Evolutionary conservation across 148 eudicot genomes (phyloP), one percentile per base, ranked within the genome.

Genomic region (Fagopyrum homotropicum): DNA sequence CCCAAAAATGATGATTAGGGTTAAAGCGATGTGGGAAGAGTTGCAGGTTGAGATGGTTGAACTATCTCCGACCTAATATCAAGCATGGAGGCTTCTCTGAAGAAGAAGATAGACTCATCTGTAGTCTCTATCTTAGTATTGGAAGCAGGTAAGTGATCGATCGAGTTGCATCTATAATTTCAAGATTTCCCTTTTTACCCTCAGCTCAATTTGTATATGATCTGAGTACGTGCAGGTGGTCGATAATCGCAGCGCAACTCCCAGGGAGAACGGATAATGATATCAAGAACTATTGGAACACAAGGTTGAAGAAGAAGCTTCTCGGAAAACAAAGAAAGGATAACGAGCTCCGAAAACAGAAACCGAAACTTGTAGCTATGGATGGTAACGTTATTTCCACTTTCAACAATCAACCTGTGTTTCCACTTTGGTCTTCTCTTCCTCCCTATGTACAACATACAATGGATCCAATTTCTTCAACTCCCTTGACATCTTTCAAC

Each of bases 181-280:
- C 40, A 35, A 35, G 40, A 35, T 35, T 35, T 35, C 40, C 40
- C 40, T 35, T 35, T 6, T 60, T 60, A 7, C n/a, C 54, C 51
- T 75, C 12, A 7, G 16, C n/a, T 44, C 29, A 12, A 69, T 40
- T 45, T 71, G 60, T 61, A 55, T 11, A 16, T 61, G 45, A 6
- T 56, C 9, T 49, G 69, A 45, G 44, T 44, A 79, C 52, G 73
- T 74, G 68, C 63, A 93, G 94, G 84, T 93, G 98, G 98, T 93
- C 98, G 1, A 91, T 93, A 47, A 93, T 93, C 54, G 98, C 98
- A 75, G 94, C 98, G 45, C 98, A 93, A 73, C 73, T 93, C 52
- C 98, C 98, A 0, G 98, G 98, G 75, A 88, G 98, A 83, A 93
- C 98, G 3, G 98, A 93, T 40, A 93, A 93, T 60, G 98, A 93